Base-by-base conservation (phyloP, 441 rosid species). In the Hypseocharis bilobata region DNA sequence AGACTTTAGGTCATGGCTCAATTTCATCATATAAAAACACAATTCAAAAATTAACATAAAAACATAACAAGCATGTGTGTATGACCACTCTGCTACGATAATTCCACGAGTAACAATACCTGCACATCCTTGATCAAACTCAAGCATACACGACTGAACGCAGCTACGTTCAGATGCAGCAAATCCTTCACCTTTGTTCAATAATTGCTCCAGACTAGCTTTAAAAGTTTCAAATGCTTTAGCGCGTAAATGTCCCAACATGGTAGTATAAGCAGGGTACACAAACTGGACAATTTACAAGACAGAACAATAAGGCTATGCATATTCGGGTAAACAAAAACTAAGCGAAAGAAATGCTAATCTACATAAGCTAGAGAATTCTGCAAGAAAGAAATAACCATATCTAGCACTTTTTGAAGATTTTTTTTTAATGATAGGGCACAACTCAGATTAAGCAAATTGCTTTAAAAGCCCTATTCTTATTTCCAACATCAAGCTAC, bases 51-150 rank as follows among this genome's bases (percentile, higher is more conserved):
- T 36, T 4, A 7, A 36, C 13, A 36, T 3, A 36, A 11, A 36
- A 14, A 2, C 2, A 36, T 36, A 36, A 34, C n/a, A n/a, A n/a
- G 6, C 14, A 36, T 11, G 22, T 32, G 45, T 34, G 51, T 40
- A 14, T 16, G 44, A 22, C 42, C 42, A 36, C 1, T 36, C 11
- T 0, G 2, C 11, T 36, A 36, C 11, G 8, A 3, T 7, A 36
- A 36, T n/a, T 36, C 13, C 42, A 19, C 26, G 11, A 11, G 60
- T 60, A 20, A 44, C 45, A 66, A 67, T 82, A 88, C 96, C 97
- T 80, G 80, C 66, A 69, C 84, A 87, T 75, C 82, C 84, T 79
- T 74, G 71, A 72, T 91, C 86, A 78, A 85, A 91, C 44, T 82
- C 83, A 52, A 60, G 70, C 75, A 85, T 77, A 76, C 82, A 86